Evolutionary conservation across 768 basidiomycete species (phyloP).

Genomic region (Xerocomellus amylosporus): DNA sequence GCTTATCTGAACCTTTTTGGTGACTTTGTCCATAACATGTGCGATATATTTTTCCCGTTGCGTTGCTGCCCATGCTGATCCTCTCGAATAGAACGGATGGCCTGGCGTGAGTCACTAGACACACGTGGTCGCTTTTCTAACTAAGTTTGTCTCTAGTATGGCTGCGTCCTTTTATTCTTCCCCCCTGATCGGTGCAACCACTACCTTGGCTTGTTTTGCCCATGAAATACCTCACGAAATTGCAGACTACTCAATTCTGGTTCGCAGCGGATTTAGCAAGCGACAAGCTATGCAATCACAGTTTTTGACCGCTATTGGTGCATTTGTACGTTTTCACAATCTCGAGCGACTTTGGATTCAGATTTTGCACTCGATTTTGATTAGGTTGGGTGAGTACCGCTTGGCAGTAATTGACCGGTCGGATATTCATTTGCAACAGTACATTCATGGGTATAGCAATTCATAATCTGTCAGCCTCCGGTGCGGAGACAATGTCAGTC

Average conservation of each 20-base stretch:
- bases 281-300: conserved; percentile 91
- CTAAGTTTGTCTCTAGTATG: conserved; percentile 52
- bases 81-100: conserved; percentile 73
- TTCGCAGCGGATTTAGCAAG: conserved; percentile 88
- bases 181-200: conserved; percentile 89
- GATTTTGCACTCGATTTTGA: conserved; percentile 23
- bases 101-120: conserved; percentile 61
- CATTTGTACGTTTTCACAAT: conserved; percentile 58
- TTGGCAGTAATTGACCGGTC: neutral
- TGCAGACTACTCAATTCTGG: conserved; percentile 93
- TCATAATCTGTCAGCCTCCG: conserved; percentile 66
- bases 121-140: conserved; percentile 3
- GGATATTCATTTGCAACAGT: conserved; percentile 35
- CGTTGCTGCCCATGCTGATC: conserved; percentile 17
- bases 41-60: conserved; percentile 13
- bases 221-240: conserved; percentile 97
- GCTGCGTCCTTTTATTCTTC: conserved; percentile 97
- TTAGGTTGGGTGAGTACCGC: conserved; percentile 35
- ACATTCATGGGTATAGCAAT: conserved; percentile 89
- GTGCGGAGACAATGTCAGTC: conserved; percentile 36
- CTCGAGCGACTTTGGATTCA: conserved; percentile 8
- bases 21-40: conserved; percentile 95
- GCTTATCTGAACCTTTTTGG: conserved; percentile 93
- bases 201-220: conserved; percentile 92
- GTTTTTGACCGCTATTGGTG: conserved; percentile 87